phyloP scores from a whole-genome alignment of 495 filamentous ascomycete species.

The Hypoxylon fuscum region DNA sequence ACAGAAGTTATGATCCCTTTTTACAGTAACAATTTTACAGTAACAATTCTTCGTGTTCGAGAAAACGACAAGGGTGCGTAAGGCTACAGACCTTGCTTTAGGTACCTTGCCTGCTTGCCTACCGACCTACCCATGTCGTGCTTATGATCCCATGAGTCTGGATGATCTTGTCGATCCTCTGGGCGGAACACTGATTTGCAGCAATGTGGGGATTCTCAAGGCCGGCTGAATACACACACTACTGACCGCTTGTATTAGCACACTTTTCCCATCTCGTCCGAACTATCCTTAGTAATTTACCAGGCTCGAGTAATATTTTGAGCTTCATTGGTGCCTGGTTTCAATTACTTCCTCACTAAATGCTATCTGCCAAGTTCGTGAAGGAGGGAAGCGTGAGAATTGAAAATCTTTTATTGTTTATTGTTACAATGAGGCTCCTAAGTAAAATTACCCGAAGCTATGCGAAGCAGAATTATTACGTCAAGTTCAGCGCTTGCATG shows the following conservation, averaged over 20 bases:
- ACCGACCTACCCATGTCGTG: slow-evolving; percentile 27
- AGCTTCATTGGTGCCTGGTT: slow-evolving; percentile 19
- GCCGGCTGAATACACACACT: slow-evolving; percentile 10
- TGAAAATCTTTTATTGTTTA: neutral
- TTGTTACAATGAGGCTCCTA: neutral
- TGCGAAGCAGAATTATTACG: neutral
- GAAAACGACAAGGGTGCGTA: slow-evolving; percentile 12
- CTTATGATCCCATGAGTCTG: slow-evolving; percentile 43
- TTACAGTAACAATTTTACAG: slow-evolving; percentile 8
- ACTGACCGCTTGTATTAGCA: neutral
- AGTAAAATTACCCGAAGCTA: neutral
- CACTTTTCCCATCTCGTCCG: slow-evolving; percentile 18
- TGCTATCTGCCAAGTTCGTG: neutral
- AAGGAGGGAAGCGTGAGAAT: neutral
- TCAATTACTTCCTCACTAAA: slow-evolving; percentile 7
- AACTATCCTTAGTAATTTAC: slow-evolving; percentile 9
- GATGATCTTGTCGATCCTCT: slow-evolving; percentile 42
- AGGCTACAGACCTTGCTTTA: slow-evolving; percentile 3
- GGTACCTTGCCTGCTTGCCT: neutral
- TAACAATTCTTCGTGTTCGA: slow-evolving; percentile 30
- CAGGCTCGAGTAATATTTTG: slow-evolving; percentile 13
- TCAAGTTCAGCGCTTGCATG: slow-evolving; percentile 12
- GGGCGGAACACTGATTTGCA: slow-evolving; percentile 13
- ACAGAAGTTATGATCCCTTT: neutral
- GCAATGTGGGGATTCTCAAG: slow-evolving; percentile 40